phyloP scores from a whole-genome alignment of 331 rosid species.

The Quercus tomentella region DNA sequence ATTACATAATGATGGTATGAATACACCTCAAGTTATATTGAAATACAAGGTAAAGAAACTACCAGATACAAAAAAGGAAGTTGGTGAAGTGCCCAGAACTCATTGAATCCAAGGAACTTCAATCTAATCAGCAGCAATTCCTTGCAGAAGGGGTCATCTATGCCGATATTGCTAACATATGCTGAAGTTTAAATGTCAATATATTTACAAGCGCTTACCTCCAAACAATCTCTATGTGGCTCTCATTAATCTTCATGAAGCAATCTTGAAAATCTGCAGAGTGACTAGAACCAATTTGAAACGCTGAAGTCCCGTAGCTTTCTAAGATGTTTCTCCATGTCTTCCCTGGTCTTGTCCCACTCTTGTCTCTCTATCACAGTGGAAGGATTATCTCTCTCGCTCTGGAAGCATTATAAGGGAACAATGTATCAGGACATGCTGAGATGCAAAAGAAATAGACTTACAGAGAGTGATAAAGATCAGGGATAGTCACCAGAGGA shows the following conservation, averaged over 20 bases:
- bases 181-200: background rate
- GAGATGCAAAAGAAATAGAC: constrained; percentile 10
- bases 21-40: background rate
- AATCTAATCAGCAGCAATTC: background rate
- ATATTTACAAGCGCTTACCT: background rate
- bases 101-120: background rate
- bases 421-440: constrained; percentile 14
- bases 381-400: constrained; percentile 80
- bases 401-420: constrained; percentile 41
- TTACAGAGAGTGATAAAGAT: constrained; percentile 16
- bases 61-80: background rate
- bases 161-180: background rate
- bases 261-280: background rate
- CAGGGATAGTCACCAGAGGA: constrained; percentile 46
- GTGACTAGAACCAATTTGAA: constrained; percentile 74
- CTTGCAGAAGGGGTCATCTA: background rate
- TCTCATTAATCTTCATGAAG: background rate
- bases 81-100: background rate
- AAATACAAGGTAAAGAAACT: background rate
- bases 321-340: constrained; percentile 95
- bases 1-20: no score
- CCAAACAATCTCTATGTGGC: background rate
- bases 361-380: constrained; percentile 87
- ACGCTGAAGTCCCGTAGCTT: constrained; percentile 81
- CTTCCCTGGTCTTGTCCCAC: constrained; percentile 68